These are phyloP conservation scores for Hydnomerulius pinastri DNA, from an alignment of 768 basidiomycete genomes.

Conservation along the genomic window DNA sequence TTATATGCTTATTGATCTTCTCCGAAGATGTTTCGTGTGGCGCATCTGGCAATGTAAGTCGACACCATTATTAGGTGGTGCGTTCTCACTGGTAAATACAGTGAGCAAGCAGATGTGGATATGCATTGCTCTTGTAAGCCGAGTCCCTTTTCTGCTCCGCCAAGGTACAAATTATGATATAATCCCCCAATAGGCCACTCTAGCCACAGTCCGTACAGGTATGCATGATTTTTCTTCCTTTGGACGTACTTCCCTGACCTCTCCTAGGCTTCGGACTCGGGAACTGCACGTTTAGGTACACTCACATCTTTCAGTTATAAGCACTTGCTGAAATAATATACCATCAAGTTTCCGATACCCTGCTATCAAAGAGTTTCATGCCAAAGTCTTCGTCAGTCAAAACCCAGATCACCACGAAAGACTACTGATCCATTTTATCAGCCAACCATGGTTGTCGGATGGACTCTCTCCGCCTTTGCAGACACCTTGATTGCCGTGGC, in stretches of 20 bases:
- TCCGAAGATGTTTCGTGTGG: conserved; percentile 18
- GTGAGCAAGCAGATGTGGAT: conserved; percentile 12
- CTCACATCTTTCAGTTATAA: no score
- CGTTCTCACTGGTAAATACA: background rate
- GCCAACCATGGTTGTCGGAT: conserved; percentile 15
- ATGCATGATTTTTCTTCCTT: background rate
- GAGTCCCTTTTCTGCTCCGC: background rate
- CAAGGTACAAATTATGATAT: no score
- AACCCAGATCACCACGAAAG: background rate
- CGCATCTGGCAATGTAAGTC: conserved; percentile 19
- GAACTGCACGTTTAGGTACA: conserved; percentile 4
- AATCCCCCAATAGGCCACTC: background rate
- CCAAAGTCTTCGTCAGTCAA: conserved; percentile 7
- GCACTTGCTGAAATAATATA: background rate
- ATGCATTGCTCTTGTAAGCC: conserved; percentile 14
- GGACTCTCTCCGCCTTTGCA: conserved; percentile 8
- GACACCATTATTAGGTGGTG: background rate
- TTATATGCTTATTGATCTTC: background rate
- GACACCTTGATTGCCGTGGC: conserved; percentile 10
- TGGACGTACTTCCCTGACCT: background rate
- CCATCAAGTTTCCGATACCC: conserved; percentile 7
- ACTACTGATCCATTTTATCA: background rate
- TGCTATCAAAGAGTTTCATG: background rate
- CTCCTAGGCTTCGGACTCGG: conserved; percentile 10
- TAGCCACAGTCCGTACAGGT: conserved; percentile 15